These are phyloP conservation scores for Circinella minor DNA, from an alignment of 371 early-diverging fungal genomes.

Conservation along the genomic window DNA sequence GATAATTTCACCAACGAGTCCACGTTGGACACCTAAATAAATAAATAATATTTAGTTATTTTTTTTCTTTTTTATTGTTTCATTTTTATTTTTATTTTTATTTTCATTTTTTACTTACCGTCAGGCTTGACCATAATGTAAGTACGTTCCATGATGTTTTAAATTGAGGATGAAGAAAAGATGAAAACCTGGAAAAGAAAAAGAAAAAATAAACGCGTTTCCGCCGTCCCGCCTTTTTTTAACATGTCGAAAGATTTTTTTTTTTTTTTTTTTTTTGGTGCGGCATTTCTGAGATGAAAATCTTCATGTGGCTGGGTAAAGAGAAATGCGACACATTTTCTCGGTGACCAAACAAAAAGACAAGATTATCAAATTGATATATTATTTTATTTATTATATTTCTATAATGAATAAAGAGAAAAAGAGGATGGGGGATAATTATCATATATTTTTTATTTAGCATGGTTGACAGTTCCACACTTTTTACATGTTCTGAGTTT, in stretches of 20 bases:
- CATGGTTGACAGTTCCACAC: conserved; percentile 75
- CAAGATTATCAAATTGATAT: no score
- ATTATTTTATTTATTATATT: no score
- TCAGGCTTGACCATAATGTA: conserved; percentile 83
- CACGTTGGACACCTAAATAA: conserved; percentile 79
- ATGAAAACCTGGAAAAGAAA: neutral
- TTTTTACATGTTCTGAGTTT: conserved; percentile 79
- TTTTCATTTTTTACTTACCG: conserved; percentile 11
- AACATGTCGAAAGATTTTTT: conserved; percentile 1
- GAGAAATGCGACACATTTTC: no score
- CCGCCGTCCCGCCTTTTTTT: neutral
- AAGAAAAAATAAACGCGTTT: neutral
- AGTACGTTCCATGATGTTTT: conserved; percentile 73
- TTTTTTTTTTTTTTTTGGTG: neutral
- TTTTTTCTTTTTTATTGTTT: no score
- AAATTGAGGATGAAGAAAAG: neutral
- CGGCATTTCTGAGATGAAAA: no score
- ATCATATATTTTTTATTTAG: conserved; percentile 41
- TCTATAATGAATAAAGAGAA: neutral
- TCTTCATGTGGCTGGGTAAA: neutral
- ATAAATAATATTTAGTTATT: neutral
- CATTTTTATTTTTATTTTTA: no score
- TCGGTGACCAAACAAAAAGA: no score
- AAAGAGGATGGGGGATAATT: neutral
- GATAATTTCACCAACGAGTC: conserved; percentile 96